Base-by-base conservation (phyloP, 176 grass and related monocot genomes). In the Canna indica region DNA sequence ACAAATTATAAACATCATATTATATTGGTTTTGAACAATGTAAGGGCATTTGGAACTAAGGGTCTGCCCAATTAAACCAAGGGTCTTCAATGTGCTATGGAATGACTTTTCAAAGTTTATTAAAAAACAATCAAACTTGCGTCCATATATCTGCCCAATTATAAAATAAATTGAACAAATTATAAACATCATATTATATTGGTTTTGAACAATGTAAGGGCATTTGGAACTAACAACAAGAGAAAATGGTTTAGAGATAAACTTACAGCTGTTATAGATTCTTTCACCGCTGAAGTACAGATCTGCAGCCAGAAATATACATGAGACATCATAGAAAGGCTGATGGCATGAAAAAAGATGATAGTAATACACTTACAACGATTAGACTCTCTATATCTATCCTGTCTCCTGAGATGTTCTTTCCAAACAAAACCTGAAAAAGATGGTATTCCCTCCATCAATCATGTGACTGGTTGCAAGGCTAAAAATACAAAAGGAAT, bases 31-130 rank as follows among this genome's bases (percentile, higher is more conserved):
- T 3, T 70, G 52, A 64, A 59, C 20, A 42, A 46, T 61, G 26
- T 44, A 44, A 44, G 41, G 13, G 41, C 41, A 44, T n/a, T n/a
- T n/a, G n/a, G n/a, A n/a, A n/a, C n/a, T n/a, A n/a, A n/a, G n/a
- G n/a, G n/a, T n/a, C n/a, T n/a, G n/a, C n/a, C n/a, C n/a, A n/a
- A 99, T 83, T 69, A 81, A 69, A 78, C 83, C 75, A 48, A 99
- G 94, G 8, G 89, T 99, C 59, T 82, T 88, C 59, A 93, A 81
- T 76, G 94, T 93, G 84, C 84, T 99, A 77, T 80, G 77, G 76
- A 99, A 99, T 54, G 94, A 99, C 73, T 99, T 99, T 54, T 90
- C 86, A n/a, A 99, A 99, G 50, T 87, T 99, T 61, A 69, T 90
- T 42, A 87, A 59, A 63, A 99, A 99, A 82, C 33, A 81, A 70